Evolutionary conservation across 2,329 filamentous ascomycete genomes (phyloP).

Genomic region (Gaeumannomyces sp.): DNA sequence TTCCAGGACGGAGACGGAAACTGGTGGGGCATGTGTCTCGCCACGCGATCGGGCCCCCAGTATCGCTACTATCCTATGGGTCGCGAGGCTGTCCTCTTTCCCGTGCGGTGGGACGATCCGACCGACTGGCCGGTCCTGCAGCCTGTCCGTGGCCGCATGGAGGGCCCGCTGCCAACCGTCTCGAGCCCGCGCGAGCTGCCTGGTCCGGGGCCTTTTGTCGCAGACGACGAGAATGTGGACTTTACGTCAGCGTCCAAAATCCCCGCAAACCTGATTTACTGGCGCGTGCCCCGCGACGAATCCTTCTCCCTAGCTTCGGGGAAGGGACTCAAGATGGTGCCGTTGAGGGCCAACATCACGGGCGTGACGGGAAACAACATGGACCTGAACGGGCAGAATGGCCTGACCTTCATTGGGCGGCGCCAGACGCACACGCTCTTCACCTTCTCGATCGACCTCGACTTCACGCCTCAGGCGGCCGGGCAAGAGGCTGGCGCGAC

Average conservation of each 20-base stretch:
- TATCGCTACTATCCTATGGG: conserved; percentile 45
- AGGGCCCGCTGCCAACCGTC: conserved; percentile 33
- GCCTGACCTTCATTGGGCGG: conserved; percentile 25
- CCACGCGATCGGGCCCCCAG: conserved; percentile 36
- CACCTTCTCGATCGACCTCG: conserved; percentile 24
- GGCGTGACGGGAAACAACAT: conserved; percentile 15
- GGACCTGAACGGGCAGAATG: conserved; percentile 19
- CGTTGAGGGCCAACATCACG: conserved; percentile 22
- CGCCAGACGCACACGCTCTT: conserved; percentile 28
- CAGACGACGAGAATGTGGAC: conserved; percentile 36
- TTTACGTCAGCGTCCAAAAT: conserved; percentile 28
- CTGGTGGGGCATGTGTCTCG: conserved; percentile 47
- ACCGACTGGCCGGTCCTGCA: conserved; percentile 41
- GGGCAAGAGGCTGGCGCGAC: conserved; percentile 27
- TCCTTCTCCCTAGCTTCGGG: conserved; percentile 21
- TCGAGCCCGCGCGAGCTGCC: conserved; percentile 24
- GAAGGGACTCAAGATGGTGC: conserved; percentile 22
- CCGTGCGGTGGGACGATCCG: conserved; percentile 15
- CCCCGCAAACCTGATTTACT: conserved; percentile 26
- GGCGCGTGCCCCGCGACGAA: conserved; percentile 24
- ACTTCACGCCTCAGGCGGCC: conserved; percentile 18
- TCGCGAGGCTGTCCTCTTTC: conserved; percentile 43
- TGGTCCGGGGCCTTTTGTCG: conserved; percentile 35
- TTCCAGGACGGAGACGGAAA: conserved; percentile 37
- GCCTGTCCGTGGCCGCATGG: conserved; percentile 38